Evolutionary conservation across 108 stramenopile genomes (phyloP).

Genomic region (Nitzschia inconspicua): DNA sequence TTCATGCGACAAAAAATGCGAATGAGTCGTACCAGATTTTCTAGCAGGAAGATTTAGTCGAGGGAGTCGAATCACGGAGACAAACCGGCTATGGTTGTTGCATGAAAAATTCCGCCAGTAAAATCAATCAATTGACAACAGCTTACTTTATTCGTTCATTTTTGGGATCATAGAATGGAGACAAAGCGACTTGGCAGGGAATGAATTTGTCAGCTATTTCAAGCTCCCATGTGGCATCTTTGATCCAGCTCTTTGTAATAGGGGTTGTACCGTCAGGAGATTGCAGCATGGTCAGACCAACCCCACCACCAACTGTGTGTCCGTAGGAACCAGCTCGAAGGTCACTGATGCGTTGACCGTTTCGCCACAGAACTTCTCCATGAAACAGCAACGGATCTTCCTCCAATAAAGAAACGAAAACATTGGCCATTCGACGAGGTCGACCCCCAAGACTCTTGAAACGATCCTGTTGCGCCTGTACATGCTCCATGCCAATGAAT

Average conservation of each 20-base stretch:
- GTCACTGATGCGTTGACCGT: conserved; percentile 60
- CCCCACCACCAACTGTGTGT: conserved; percentile 61
- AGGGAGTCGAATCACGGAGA: no score
- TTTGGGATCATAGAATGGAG: conserved; percentile 72
- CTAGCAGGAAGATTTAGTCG: no score
- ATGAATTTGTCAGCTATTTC: conserved; percentile 44
- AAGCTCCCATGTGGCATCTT: conserved; percentile 49
- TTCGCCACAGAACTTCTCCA: conserved; percentile 68
- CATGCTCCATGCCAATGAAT: conserved; percentile 62
- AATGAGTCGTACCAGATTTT: no score
- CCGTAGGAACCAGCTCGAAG: conserved; percentile 65
- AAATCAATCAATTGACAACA: no score
- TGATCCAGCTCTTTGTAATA: conserved; percentile 43
- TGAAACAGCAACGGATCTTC: conserved; percentile 50
- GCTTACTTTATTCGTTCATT: conserved; percentile 30
- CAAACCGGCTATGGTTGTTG: no score
- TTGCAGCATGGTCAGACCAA: conserved; percentile 66
- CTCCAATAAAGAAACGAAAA: conserved; percentile 22
- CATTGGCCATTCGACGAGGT: conserved; percentile 37
- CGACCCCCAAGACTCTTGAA: conserved; percentile 40
- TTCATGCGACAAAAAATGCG: no score
- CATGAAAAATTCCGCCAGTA: no score
- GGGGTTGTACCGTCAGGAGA: conserved; percentile 3
- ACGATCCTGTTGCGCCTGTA: conserved; percentile 26
- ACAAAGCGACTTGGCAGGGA: conserved; percentile 44